Percentiles rank a stretch among this genome's conserved stretches.
These are phyloP conservation scores for Chenopodium quinoa DNA, from an alignment of 148 eudicot species.

Conservation along the genomic window DNA sequence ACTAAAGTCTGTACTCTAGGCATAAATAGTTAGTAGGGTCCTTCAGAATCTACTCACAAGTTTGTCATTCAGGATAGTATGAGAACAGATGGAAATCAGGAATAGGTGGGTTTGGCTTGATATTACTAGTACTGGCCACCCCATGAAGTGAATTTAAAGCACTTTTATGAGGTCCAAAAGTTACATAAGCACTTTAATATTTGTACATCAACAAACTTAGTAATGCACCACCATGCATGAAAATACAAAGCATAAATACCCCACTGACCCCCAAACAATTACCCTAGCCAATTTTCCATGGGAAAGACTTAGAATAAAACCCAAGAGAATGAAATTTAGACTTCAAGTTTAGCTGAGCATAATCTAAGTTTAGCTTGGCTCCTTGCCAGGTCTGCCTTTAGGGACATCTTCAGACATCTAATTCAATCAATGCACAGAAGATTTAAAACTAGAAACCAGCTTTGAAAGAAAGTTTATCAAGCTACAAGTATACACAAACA, in stretches of 20 bases:
- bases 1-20: background rate
- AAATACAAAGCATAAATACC: too few species aligned
- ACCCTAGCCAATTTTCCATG: background rate
- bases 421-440: background rate
- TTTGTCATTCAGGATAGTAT: background rate
- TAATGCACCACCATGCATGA: too few species aligned
- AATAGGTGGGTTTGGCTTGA: background rate
- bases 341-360: background rate
- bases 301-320: background rate
- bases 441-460: background rate
- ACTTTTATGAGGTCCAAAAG: background rate
- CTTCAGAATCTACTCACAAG: background rate
- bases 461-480: background rate
- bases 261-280: background rate
- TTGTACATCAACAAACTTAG: too few species aligned
- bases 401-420: background rate
- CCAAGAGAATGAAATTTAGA: background rate
- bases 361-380: background rate
- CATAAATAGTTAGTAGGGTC: background rate
- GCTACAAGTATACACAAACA: background rate
- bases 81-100: too few species aligned
- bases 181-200: too few species aligned
- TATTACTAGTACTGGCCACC: background rate
- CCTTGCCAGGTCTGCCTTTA: background rate
- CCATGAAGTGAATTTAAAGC: background rate